Evolutionary conservation across 768 basidiomycete species (phyloP), one percentile per base, ranked within the genome.

Genomic region (Amanita subjunquillea): DNA sequence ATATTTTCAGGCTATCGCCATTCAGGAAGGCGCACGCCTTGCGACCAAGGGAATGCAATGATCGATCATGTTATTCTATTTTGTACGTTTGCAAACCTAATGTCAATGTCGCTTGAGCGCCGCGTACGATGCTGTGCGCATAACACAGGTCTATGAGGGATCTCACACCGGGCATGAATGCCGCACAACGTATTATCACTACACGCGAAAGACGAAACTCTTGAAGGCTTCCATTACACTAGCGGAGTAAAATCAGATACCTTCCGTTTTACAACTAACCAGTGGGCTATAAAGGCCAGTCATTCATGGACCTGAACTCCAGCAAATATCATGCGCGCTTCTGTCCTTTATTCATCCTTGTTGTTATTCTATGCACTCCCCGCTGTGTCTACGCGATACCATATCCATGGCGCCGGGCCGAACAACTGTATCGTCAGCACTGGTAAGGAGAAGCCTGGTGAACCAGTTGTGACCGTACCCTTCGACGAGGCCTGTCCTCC

Each of bases 11-110:
- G 91, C 91, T 5, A 83, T 92, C 48, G 83, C 86, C 6, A 79
- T 94, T 20, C 86, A 91, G 59, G 91, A 94, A 59, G 89, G 90
- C 0, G 70, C 83, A 63, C 77, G 87, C 34, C 65, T 89, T 50
- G 84, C 85, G 10, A 66, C 70, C 17, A 76, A 66, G 63, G 74
- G 68, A 6, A 70, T 72, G 69, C 68, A 69, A 56, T 75, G 54
- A 42, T 34, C 20, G 23, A 27, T 15, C 27, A 20, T 25, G 4
- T n/a, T 23, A 27, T 17, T 7, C 17, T 37, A 30, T n/a, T 5
- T 45, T 46, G 27, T 46, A 32, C 17, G 44, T 46, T 34, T 17
- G 8, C 32, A 27, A 44, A 27, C 15, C 27, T 40, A 13, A 17
- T 38, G 37, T 9, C 29, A 30, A 8, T 9, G 29, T 30, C 32